Conservation (phyloP, 495 filamentous ascomycete genomes). For the Hypoxylon fragiforme region DNA sequence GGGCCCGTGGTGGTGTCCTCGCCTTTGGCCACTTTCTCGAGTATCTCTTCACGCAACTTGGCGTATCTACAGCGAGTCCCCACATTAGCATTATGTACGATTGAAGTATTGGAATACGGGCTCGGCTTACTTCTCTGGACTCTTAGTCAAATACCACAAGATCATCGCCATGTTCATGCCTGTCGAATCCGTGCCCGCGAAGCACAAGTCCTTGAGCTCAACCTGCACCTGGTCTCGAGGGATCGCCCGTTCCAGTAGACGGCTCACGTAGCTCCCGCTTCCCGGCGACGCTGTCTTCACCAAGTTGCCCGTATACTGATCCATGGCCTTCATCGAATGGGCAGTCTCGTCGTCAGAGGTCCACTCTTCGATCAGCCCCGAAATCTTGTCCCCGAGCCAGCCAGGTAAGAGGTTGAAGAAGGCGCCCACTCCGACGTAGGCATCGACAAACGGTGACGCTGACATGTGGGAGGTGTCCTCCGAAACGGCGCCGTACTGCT, state of each 20-base stretch:
- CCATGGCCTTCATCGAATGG: conserved; percentile 41
- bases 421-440: conserved; percentile 54
- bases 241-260: conserved; percentile 49
- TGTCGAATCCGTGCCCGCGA: conserved; percentile 52
- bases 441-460: conserved; percentile 47
- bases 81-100: background rate
- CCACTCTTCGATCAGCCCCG: conserved; percentile 35
- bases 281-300: conserved; percentile 29
- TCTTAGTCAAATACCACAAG: conserved; percentile 16
- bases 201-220: conserved; percentile 49
- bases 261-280: conserved; percentile 48
- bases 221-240: conserved; percentile 45
- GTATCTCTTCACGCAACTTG: conserved; percentile 4
- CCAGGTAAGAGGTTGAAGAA: conserved; percentile 50
- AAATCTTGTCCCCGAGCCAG: conserved; percentile 41
- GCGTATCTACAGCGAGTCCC: background rate
- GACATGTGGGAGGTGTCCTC: conserved; percentile 39
- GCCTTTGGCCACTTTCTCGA: background rate
- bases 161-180: conserved; percentile 9
- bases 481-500: conserved; percentile 46
- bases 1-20: conserved; percentile 1
- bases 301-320: conserved; percentile 44
- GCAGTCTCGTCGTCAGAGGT: conserved; percentile 33
- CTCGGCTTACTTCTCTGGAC: conserved; percentile 5
- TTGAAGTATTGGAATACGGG: background rate